These are phyloP conservation scores for Penicillium bovifimosum DNA, from an alignment of 495 filamentous ascomycete species.

Conservation along the genomic window DNA sequence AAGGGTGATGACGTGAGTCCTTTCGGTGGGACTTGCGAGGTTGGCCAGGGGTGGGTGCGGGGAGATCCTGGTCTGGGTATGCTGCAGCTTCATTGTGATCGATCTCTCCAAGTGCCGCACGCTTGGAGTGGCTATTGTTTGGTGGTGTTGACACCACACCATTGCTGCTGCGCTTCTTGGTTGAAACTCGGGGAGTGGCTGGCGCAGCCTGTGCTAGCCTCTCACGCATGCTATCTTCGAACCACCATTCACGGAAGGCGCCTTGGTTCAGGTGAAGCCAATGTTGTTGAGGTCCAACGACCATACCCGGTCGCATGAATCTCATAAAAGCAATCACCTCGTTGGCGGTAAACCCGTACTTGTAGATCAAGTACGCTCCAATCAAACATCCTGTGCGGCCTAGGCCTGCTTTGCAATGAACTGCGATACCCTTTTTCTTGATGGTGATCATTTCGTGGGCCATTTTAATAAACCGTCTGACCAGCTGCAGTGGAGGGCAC, in stretches of 20 bases:
- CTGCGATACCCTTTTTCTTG: constrained; percentile 82
- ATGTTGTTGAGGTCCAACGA: constrained; percentile 98
- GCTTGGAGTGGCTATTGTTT: constrained; percentile 64
- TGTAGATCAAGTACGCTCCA: constrained; percentile 95
- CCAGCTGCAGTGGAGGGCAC: constrained; percentile 78
- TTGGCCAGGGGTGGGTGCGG: constrained; percentile 92
- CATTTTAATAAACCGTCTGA: constrained; percentile 87
- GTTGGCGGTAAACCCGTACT: constrained; percentile 96
- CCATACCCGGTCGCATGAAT: constrained; percentile 99
- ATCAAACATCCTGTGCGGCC: constrained; percentile 96
- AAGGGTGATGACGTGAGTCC: constrained; percentile 52
- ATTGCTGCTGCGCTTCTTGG: constrained; percentile 48
- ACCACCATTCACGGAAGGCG: constrained; percentile 96
- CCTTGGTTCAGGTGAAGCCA: constrained; percentile 98
- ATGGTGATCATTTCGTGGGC: constrained; percentile 90
- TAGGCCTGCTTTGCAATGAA: constrained; percentile 96
- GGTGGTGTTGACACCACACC: constrained; percentile 76
- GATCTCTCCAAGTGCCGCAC: constrained; percentile 84
- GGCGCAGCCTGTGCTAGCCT: constrained; percentile 59
- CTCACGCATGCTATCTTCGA: constrained; percentile 76
- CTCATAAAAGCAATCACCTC: constrained; percentile 99
- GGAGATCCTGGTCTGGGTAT: constrained; percentile 66
- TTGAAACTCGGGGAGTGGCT: constrained; percentile 67
- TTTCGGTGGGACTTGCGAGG: constrained; percentile 78
- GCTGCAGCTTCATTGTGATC: constrained; percentile 65